Percentiles rank a stretch among this genome's conserved stretches.
phyloP scores from a whole-genome alignment of 352 stramenopile species.

The Phytopythium delawarense region DNA sequence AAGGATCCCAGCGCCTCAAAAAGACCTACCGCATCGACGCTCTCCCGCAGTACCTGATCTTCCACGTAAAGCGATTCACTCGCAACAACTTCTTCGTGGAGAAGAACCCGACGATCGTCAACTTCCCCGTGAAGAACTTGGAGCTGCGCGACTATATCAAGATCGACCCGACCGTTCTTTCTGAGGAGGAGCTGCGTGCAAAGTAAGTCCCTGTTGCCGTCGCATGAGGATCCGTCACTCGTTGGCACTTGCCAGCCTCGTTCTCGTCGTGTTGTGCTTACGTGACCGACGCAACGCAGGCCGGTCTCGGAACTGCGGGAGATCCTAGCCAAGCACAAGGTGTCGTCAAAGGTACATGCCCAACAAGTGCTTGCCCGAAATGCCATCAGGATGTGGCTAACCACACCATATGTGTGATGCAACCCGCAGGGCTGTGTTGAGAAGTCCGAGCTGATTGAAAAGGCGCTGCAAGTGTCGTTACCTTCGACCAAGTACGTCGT shows the following conservation, averaged over 20 bases:
- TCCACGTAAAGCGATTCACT: slow-evolving; percentile 97
- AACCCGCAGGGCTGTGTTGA: slow-evolving; percentile 64
- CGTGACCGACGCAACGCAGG: slow-evolving; percentile 17
- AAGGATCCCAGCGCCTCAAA: slow-evolving; percentile 78
- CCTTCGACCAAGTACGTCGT: slow-evolving; percentile 61
- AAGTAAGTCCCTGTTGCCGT: slow-evolving; percentile 17
- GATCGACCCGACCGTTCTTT: slow-evolving; percentile 38
- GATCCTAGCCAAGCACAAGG: slow-evolving; percentile 48
- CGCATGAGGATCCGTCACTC: background rate
- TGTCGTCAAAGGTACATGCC: slow-evolving; percentile 35
- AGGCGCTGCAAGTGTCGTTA: slow-evolving; percentile 40
- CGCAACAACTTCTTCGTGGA: slow-evolving; percentile 98
- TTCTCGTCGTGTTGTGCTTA: background rate
- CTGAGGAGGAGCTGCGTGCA: slow-evolving; percentile 46
- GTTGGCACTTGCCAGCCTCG: background rate
- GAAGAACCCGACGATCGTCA: slow-evolving; percentile 99
- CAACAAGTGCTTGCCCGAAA: background rate
- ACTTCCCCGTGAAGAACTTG: slow-evolving; percentile 98
- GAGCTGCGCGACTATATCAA: slow-evolving; percentile 92
- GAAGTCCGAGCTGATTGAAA: slow-evolving; percentile 71
- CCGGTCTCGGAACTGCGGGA: slow-evolving; percentile 60
- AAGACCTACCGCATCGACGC: slow-evolving; percentile 93
- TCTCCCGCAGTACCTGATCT: slow-evolving; percentile 95
- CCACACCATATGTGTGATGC: background rate
- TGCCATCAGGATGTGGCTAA: background rate